Conservation (phyloP, 495 filamentous ascomycete species). For the Lentithecium fluviatile region DNA sequence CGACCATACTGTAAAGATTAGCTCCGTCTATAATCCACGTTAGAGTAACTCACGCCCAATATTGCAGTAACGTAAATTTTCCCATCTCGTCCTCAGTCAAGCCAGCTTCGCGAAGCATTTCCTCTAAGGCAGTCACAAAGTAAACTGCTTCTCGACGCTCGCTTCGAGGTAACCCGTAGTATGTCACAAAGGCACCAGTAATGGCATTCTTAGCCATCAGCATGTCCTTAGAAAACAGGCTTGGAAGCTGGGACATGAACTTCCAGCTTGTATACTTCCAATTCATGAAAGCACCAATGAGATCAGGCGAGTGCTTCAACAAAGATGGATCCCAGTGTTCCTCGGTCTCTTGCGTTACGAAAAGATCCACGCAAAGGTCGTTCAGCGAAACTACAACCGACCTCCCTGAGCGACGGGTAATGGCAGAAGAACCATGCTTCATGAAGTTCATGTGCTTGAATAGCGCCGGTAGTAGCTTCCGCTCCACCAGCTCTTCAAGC, state of each 20-base stretch:
- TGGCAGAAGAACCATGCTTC: background rate
- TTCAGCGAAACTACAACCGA: background rate
- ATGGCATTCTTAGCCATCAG: background rate
- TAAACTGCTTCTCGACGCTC: background rate
- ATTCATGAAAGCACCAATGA: background rate
- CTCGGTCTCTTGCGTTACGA: background rate
- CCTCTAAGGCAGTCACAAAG: conserved; percentile 4
- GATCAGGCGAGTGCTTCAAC: background rate
- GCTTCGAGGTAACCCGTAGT: background rate
- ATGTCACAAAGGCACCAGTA: background rate
- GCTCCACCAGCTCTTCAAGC: background rate
- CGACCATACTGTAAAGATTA: background rate
- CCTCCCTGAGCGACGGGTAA: background rate
- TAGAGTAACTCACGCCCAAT: conserved; percentile 17
- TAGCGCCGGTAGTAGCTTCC: background rate
- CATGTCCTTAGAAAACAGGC: conserved; percentile 5
- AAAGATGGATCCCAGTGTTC: background rate
- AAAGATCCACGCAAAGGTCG: background rate
- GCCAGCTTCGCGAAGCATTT: conserved; percentile 4
- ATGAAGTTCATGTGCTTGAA: background rate
- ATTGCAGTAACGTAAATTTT: conserved; percentile 4
- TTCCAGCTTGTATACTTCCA: conserved; percentile 18
- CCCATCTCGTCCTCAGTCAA: conserved; percentile 8
- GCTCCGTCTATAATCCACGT: background rate
- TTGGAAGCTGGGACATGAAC: conserved; percentile 3